Conservation (phyloP, 345 rosid species). For the Erodium maritimum region DNA sequence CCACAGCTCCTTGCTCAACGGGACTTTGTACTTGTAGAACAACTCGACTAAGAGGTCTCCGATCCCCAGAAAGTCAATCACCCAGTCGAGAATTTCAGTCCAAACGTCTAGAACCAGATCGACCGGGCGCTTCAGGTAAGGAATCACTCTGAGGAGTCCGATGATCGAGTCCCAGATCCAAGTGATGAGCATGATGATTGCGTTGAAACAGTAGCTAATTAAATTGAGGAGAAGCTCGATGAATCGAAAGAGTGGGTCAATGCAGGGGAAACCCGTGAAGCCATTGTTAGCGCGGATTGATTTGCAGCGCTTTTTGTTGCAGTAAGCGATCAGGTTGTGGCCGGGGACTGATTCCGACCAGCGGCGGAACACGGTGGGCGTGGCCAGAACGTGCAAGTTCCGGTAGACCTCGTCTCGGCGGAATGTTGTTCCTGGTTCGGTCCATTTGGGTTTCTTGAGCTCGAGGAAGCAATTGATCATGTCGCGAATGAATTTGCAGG, state of each 20-base stretch:
- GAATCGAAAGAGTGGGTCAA: not conserved
- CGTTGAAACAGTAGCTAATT: not conserved
- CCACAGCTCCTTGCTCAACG: constrained; percentile 40
- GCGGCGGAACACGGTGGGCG: constrained; percentile 24
- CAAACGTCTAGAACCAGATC: not conserved
- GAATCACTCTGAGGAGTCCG: not conserved
- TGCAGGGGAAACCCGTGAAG: not conserved
- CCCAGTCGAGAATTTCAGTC: not conserved
- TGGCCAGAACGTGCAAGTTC: constrained; percentile 12
- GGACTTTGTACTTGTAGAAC: constrained; percentile 22
- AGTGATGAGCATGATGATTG: not conserved
- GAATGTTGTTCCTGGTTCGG: not conserved
- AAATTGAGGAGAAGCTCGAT: not conserved
- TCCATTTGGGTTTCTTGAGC: constrained; percentile 8
- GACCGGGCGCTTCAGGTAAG: not conserved
- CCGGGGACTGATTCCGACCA: constrained; percentile 43
- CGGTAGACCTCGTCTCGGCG: not conserved
- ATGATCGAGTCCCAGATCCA: not conserved
- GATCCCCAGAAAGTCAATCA: constrained; percentile 19
- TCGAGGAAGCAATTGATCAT: constrained; percentile 11
- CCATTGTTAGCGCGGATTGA: constrained; percentile 19
- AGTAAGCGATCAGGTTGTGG: constrained; percentile 39
- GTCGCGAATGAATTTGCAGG: not conserved
- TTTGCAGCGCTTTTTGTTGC: constrained; percentile 18
- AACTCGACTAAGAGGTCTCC: constrained; percentile 24